These are phyloP conservation scores for Crepidotus variabilis DNA, from an alignment of 768 basidiomycete genomes.

Conservation along the genomic window DNA sequence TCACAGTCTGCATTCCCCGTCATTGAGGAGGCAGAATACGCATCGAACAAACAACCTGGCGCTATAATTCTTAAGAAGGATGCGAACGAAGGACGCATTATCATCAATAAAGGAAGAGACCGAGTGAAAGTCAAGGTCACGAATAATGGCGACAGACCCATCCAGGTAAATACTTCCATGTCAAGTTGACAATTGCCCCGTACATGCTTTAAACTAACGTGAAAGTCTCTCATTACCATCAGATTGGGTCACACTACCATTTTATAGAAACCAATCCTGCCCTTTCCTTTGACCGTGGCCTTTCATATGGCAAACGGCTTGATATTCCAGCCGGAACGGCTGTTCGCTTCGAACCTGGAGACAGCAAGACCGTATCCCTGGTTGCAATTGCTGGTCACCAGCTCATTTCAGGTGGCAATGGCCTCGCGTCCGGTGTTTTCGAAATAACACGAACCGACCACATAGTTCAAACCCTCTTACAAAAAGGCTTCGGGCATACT, in stretches of 20 bases:
- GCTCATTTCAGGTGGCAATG: conserved; percentile 77
- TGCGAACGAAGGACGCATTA: conserved; percentile 32
- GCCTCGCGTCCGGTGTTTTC: conserved; percentile 55
- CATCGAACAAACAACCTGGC: conserved; percentile 61
- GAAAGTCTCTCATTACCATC: neutral
- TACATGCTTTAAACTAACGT: conserved; percentile 8
- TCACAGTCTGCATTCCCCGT: conserved; percentile 60
- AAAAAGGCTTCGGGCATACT: conserved; percentile 66
- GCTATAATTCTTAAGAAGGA: conserved; percentile 64
- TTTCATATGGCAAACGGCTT: conserved; percentile 80
- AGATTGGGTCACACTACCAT: conserved; percentile 94
- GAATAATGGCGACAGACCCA: conserved; percentile 88
- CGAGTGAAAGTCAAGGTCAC: conserved; percentile 72
- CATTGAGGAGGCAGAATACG: conserved; percentile 42
- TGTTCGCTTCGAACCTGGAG: conserved; percentile 94
- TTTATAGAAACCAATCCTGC: conserved; percentile 87
- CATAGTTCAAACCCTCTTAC: conserved; percentile 45
- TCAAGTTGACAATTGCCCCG: conserved; percentile 60
- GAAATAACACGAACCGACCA: conserved; percentile 40
- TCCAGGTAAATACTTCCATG: neutral
- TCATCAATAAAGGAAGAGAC: conserved; percentile 72
- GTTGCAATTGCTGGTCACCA: conserved; percentile 73
- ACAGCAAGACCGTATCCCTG: conserved; percentile 78
- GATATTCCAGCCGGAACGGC: conserved; percentile 96
- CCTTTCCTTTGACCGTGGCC: conserved; percentile 77